These are phyloP conservation scores for Typha latifolia DNA, from an alignment of 176 grass and related monocot genomes.

Conservation along the genomic window DNA sequence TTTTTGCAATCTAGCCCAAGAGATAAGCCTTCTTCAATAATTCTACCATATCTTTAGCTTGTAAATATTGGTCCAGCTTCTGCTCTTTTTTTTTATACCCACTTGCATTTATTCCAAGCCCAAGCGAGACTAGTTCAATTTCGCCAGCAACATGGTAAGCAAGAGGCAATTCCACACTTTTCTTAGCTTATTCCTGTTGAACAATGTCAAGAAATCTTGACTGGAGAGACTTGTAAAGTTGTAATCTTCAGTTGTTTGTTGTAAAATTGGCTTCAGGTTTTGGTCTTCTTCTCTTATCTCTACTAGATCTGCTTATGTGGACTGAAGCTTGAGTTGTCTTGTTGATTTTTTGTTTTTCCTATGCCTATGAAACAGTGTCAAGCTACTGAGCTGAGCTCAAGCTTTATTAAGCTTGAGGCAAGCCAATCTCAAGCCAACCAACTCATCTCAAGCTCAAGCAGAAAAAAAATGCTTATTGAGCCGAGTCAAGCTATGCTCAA, in stretches of 20 bases:
- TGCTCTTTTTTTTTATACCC: background rate
- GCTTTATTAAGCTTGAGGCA: no score
- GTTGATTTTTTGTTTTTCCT: no score
- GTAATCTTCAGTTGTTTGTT: conserved; percentile 20
- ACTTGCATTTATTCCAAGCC: conserved; percentile 7
- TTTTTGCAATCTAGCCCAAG: conserved; percentile 20
- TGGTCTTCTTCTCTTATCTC: conserved; percentile 28
- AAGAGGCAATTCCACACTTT: background rate
- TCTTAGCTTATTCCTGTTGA: conserved; percentile 12
- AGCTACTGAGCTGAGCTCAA: no score
- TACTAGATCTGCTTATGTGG: conserved; percentile 22
- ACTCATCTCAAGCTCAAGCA: no score
- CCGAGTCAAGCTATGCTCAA: no score
- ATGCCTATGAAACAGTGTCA: no score
- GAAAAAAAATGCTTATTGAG: no score
- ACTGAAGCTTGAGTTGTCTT: conserved; percentile 15
- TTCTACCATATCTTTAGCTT: conserved; percentile 8
- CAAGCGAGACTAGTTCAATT: conserved; percentile 6
- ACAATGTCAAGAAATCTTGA: conserved; percentile 22
- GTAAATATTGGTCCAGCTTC: background rate
- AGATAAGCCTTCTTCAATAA: conserved; percentile 12
- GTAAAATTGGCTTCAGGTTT: conserved; percentile 23
- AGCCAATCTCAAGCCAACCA: no score
- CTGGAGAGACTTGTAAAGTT: conserved; percentile 13
- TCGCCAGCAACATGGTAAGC: background rate